Percentiles rank a stretch among this genome's conserved stretches.
Conservation (phyloP, 2,329 filamentous ascomycete genomes). For the Penicillium polonicum region DNA sequence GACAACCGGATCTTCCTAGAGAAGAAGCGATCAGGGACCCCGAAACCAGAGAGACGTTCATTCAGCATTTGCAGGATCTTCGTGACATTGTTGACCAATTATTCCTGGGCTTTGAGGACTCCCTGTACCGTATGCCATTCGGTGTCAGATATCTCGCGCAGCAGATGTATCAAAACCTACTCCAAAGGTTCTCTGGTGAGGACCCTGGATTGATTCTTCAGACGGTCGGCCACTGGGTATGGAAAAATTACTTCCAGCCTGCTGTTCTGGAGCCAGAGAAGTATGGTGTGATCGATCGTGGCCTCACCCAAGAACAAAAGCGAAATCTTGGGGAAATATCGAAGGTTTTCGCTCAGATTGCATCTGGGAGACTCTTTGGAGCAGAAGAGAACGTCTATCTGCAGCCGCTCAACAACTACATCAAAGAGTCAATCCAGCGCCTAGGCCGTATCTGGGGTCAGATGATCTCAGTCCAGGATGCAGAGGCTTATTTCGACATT, state of each 20-base stretch:
- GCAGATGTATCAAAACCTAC: slow-evolving; percentile 78
- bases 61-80: slow-evolving; percentile 89
- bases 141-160: slow-evolving; percentile 84
- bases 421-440: slow-evolving; percentile 79
- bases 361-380: slow-evolving; percentile 84
- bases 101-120: slow-evolving; percentile 76
- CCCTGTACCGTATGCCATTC: slow-evolving; percentile 85
- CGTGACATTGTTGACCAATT: slow-evolving; percentile 93
- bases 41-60: slow-evolving; percentile 88
- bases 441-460: slow-evolving; percentile 72
- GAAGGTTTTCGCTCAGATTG: slow-evolving; percentile 87
- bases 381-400: slow-evolving; percentile 95
- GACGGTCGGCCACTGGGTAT: slow-evolving; percentile 85
- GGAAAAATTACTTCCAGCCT: slow-evolving; percentile 90
- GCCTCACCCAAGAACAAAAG: slow-evolving; percentile 86
- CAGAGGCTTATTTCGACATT: slow-evolving; percentile 92
- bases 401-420: slow-evolving; percentile 89
- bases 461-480: slow-evolving; percentile 78
- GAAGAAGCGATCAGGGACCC: slow-evolving; percentile 95
- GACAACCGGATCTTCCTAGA: slow-evolving; percentile 79
- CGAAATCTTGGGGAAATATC: slow-evolving; percentile 86
- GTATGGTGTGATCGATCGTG: slow-evolving; percentile 86
- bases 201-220: slow-evolving; percentile 75
- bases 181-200: slow-evolving; percentile 75
- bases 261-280: slow-evolving; percentile 87